A percentile compares a stretch with the other conserved stretches of the same genome.
Conservation (phyloP, 108 stramenopile genomes). For the Cyclotella choctawhatcheeana region DNA sequence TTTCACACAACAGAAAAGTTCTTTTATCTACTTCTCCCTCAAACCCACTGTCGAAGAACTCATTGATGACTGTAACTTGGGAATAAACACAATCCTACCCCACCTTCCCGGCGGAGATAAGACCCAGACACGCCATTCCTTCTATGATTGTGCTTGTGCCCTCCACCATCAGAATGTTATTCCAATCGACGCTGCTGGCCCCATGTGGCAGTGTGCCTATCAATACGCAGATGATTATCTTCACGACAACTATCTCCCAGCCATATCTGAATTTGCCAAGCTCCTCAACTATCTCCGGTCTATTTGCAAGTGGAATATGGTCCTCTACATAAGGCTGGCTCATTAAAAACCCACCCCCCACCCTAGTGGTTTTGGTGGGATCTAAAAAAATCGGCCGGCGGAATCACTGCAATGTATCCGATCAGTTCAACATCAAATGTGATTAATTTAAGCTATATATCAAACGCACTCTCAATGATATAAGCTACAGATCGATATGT, state of each 20-base stretch:
- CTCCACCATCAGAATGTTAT: neutral
- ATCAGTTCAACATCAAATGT: too few species aligned
- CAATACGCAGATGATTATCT: slow-evolving; percentile 2
- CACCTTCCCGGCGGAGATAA: slow-evolving; percentile 1
- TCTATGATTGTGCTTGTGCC: neutral
- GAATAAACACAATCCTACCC: slow-evolving; percentile 1
- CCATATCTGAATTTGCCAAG: neutral
- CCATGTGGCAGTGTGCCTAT: slow-evolving; percentile 5
- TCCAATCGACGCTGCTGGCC: slow-evolving; percentile 6
- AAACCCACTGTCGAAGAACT: neutral
- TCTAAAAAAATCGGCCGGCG: too few species aligned
- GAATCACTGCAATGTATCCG: too few species aligned
- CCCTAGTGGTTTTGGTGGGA: too few species aligned
- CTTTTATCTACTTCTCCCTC: too few species aligned
- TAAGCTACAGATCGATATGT: too few species aligned
- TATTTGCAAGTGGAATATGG: slow-evolving; percentile 5
- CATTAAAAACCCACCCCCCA: too few species aligned
- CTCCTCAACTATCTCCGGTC: neutral
- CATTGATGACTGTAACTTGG: neutral
- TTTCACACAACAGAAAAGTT: too few species aligned
- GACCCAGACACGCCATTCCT: neutral
- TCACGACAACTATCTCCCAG: slow-evolving; percentile 6
- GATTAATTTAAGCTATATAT: too few species aligned
- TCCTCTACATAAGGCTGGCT: neutral
- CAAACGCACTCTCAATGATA: too few species aligned